These are phyloP conservation scores for Colletotrichum sp. DNA, from an alignment of 2,329 filamentous ascomycete genomes.

Conservation along the genomic window DNA sequence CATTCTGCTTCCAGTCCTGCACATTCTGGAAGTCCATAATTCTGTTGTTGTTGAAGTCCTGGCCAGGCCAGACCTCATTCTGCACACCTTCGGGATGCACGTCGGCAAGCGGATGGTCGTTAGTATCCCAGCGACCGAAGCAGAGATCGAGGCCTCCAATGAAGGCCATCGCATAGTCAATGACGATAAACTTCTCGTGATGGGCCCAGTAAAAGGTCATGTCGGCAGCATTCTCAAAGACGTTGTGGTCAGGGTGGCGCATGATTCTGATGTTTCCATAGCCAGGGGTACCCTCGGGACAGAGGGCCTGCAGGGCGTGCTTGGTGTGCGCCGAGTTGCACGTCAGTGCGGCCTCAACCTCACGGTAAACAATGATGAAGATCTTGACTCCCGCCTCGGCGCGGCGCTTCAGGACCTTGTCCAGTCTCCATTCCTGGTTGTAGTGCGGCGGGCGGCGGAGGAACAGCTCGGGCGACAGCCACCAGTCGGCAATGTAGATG, in stretches of 20 bases:
- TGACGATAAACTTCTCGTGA: conserved; percentile 96
- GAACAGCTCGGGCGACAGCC: conserved; percentile 89
- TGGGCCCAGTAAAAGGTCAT: conserved; percentile 99
- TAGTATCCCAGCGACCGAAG: conserved; percentile 91
- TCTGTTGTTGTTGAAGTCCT: conserved; percentile 98
- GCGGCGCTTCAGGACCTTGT: conserved; percentile 84
- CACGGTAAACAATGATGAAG: conserved; percentile 90
- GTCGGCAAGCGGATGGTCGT: conserved; percentile 85
- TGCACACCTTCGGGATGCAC: conserved; percentile 83
- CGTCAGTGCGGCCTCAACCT: conserved; percentile 80
- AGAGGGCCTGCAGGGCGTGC: conserved; percentile 78
- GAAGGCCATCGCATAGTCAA: conserved; percentile 90
- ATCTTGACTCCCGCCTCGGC: conserved; percentile 96
- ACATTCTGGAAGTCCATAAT: conserved; percentile 96
- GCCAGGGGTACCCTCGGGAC: conserved; percentile 80
- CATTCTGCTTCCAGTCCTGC: conserved; percentile 90
- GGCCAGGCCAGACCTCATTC: conserved; percentile 90
- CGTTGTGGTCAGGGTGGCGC: conserved; percentile 93
- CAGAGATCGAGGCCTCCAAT: conserved; percentile 95
- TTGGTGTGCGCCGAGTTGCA: conserved; percentile 96
- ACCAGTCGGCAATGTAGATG: conserved; percentile 98
- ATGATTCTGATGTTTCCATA: conserved; percentile 88
- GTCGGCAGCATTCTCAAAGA: conserved; percentile 90
- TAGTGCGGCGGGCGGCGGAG: conserved; percentile 81
- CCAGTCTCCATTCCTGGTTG: conserved; percentile 86